A percentile compares a stretch with the other conserved stretches of the same genome.
phyloP scores from a whole-genome alignment of 306 rosid genomes.

The Datisca glomerata region DNA sequence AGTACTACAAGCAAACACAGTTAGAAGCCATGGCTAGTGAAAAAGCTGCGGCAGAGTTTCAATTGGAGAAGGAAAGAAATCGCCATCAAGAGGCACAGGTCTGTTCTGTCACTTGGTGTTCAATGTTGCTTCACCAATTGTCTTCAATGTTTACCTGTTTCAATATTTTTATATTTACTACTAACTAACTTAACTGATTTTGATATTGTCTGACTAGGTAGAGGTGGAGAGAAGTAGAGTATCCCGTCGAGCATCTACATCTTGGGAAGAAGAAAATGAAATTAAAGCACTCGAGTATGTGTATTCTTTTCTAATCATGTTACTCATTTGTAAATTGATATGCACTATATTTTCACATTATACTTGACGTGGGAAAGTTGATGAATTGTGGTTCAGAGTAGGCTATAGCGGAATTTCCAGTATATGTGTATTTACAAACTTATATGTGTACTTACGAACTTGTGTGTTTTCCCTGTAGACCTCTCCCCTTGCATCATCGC shows the following conservation, averaged over 20 bases:
- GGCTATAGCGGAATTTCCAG: not conserved
- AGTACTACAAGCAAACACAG: conserved; percentile 99
- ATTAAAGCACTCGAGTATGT: conserved; percentile 91
- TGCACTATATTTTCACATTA: not conserved
- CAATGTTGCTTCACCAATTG: conserved; percentile 10
- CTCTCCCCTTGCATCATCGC: conserved; percentile 89
- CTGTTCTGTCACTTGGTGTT: conserved; percentile 18
- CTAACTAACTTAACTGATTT: not conserved
- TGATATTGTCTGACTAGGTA: conserved; percentile 39
- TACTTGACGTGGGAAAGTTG: not conserved
- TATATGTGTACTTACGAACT: not conserved
- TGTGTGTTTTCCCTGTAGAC: conserved; percentile 37
- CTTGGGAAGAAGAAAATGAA: conserved; percentile 95
- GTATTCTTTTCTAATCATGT: conserved; percentile 4
- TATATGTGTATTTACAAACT: not conserved
- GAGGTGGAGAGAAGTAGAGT: conserved; percentile 85
- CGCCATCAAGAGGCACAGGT: conserved; percentile 86
- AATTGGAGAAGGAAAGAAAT: conserved; percentile 87
- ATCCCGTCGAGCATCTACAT: conserved; percentile 66
- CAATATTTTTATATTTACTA: not conserved
- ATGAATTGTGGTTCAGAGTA: not conserved
- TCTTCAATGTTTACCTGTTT: conserved; percentile 13
- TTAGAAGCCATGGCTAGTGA: conserved; percentile 94
- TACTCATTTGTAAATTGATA: not conserved
- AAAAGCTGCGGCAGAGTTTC: conserved; percentile 92